phyloP scores from a whole-genome alignment of 1,284 basidiomycete genomes.

The Fomitopsis betulina region DNA sequence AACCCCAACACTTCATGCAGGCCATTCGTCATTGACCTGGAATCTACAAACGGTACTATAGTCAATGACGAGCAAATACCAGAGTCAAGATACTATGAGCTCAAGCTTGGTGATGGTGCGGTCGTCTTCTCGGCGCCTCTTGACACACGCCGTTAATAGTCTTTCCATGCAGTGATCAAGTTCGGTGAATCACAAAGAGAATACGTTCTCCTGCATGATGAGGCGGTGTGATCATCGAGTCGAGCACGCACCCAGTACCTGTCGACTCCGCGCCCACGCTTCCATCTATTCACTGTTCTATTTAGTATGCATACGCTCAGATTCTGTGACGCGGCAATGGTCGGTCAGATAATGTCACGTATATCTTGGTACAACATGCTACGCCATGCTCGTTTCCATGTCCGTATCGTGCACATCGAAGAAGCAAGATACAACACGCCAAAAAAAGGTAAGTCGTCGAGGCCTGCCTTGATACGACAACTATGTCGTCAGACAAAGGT shows the following conservation, averaged over 20 bases:
- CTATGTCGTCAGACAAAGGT: too few species aligned
- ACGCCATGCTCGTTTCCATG: too few species aligned
- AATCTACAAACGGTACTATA: constrained; percentile 92
- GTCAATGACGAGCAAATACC: constrained; percentile 90
- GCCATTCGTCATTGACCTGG: constrained; percentile 94
- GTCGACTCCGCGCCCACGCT: too few species aligned
- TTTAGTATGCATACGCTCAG: too few species aligned
- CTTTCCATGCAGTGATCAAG: constrained; percentile 67
- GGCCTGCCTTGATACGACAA: too few species aligned
- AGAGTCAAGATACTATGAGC: constrained; percentile 85
- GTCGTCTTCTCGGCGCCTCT: neutral
- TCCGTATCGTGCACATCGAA: too few species aligned
- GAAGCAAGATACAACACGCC: too few species aligned
- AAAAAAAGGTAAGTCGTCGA: too few species aligned
- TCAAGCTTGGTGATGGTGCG: constrained; percentile 84
- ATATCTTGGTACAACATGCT: neutral
- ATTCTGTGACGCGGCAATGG: too few species aligned
- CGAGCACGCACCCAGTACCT: neutral
- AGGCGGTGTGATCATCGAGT: constrained; percentile 43
- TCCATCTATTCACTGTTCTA: too few species aligned
- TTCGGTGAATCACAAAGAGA: constrained; percentile 86
- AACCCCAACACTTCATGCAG: constrained; percentile 36
- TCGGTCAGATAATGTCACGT: too few species aligned
- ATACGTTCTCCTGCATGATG: constrained; percentile 86
- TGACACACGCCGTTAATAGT: neutral